Conservation (phyloP, 2,329 filamentous ascomycete genomes). For the Sporothrix pseudoabietina region DNA sequence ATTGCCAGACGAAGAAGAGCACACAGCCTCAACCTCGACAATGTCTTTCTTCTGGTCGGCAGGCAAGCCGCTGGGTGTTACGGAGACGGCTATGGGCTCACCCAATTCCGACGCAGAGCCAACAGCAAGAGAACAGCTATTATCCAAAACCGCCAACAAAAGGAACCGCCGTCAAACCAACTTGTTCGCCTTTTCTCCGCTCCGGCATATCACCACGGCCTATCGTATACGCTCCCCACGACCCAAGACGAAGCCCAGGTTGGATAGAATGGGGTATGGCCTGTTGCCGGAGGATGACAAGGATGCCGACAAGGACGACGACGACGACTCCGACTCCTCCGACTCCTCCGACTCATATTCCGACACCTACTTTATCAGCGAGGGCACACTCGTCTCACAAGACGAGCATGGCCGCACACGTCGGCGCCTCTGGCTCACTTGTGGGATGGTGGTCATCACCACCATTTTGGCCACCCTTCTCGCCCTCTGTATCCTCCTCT, state of each 20-base stretch:
- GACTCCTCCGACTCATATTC: constrained; percentile 2
- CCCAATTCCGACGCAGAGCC: too few relatives aligned
- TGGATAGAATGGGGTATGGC: constrained; percentile 19
- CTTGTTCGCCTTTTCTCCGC: constrained; percentile 30
- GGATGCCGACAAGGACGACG: constrained; percentile 11
- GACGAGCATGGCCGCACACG: constrained; percentile 21
- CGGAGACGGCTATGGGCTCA: not conserved
- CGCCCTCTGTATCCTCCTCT: constrained; percentile 33
- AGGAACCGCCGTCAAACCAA: not conserved
- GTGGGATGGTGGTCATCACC: constrained; percentile 44
- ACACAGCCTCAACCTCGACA: not conserved
- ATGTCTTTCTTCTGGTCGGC: not conserved
- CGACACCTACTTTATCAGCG: constrained; percentile 31
- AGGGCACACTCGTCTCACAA: constrained; percentile 30
- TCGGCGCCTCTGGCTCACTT: constrained; percentile 38
- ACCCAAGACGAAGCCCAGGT: constrained; percentile 1
- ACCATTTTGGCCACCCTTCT: constrained; percentile 39
- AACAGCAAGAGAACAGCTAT: too few relatives aligned
- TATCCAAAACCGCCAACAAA: not conserved
- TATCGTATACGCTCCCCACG: constrained; percentile 29
- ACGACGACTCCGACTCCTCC: constrained; percentile 1
- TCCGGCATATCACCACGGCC: constrained; percentile 30
- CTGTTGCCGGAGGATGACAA: constrained; percentile 22
- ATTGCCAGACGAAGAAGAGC: not conserved
- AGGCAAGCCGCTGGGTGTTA: not conserved